A percentile compares a stretch with the other conserved stretches of the same genome.
Conservation (phyloP, 148 eudicot species). For the Rhododendron simsii region DNA sequence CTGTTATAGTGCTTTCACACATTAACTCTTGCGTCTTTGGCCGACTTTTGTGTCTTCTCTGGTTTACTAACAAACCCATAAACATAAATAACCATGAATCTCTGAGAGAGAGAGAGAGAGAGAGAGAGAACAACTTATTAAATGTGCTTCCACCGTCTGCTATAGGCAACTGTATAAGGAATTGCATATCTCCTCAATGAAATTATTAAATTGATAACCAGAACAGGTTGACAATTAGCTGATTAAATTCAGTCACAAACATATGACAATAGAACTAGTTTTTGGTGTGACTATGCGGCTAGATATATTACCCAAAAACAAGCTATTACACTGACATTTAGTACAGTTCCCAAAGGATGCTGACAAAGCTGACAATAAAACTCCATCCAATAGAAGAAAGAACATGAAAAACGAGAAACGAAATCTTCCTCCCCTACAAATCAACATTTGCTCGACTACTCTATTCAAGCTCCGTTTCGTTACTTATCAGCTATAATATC, state of each 20-base stretch:
- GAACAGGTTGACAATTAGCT: not conserved
- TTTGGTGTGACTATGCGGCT: not conserved
- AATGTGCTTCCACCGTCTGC: not conserved
- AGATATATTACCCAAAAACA: not conserved
- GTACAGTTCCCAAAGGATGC: not conserved
- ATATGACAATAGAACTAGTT: not conserved
- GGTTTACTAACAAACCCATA: not conserved
- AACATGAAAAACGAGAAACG: not conserved
- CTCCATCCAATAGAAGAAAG: not conserved
- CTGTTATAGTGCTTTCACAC: not conserved
- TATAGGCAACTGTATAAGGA: not conserved
- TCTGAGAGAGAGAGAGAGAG: not conserved
- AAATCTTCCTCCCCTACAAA: not conserved
- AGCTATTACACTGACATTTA: not conserved
- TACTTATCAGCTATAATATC: not conserved
- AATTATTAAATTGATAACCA: not conserved
- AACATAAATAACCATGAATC: not conserved
- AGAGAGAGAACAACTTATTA: not conserved
- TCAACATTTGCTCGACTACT: not conserved
- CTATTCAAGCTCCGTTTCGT: not conserved
- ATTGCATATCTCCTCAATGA: not conserved
- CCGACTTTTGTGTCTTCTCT: not conserved
- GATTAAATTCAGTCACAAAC: not conserved
- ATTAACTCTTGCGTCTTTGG: not conserved
- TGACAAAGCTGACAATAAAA: not conserved